Evolutionary conservation across 441 rosid species (phyloP), one percentile per base, ranked within the genome.

Genomic region (Gossypium trilobum): DNA sequence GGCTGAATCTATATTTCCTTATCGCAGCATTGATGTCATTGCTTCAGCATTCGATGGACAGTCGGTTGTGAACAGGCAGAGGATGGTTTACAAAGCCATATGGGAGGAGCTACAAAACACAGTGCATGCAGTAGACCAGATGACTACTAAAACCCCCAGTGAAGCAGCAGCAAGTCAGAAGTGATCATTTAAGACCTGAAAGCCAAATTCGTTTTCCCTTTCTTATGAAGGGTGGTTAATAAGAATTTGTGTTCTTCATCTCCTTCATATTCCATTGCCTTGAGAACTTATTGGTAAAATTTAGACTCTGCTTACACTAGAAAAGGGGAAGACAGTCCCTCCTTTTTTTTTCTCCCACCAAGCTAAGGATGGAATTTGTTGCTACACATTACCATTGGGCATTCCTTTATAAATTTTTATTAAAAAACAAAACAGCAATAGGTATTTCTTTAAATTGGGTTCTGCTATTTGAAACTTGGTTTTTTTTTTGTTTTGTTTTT

Each of bases 91-190:
- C 75, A 94, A 91, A 81, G 97, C 96, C 46, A 92, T 94, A 78
- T 92, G 99, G 99, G 99, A 89, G 77, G 99, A 94, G 87, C 95
- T 94, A 72, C 97, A 92, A 81, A 90, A 74, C 80, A 87, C 85
- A 0, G 99, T 94, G 73, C 99, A 92, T 71, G 99, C 97, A 0
- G 97, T 94, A 78, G 97, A 94, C 78, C 91, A 85, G 79, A 94
- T 94, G 99, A 92, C 91, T 33, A 92, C 97, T 25, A 83, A 75
- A 79, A 90, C 97, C 71, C 97, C 97, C 5, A 71, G 82, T 0
- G 97, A 92, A 86, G 90, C 88, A 62, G 85, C 80, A 72, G 20
- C 23, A 13, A 68, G 81, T 17, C 68, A 79, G 64, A 79, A 82
- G 60, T 74, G 81, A 89, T 23, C 31, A 46, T 66, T 66, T 46